Evolutionary conservation across 2,329 filamentous ascomycete species (phyloP), one percentile per base, ranked within the genome.

Genomic region (Cercospora sesami): DNA sequence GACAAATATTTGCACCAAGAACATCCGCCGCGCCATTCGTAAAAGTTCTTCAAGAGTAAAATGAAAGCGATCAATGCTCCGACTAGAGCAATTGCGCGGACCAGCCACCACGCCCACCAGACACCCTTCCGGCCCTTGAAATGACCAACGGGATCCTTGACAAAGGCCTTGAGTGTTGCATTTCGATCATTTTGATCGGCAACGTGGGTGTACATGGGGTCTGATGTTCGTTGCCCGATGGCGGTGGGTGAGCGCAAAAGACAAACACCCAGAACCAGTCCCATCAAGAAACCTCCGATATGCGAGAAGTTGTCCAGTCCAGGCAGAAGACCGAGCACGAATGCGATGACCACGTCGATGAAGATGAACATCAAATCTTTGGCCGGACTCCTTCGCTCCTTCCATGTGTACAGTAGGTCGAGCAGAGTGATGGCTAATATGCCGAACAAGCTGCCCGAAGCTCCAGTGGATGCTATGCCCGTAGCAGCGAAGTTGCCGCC

Each of bases 81-180:
- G 7, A 97, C 86, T 62, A 99, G 82, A 26, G 91, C 90, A 0
- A 86, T 92, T 0, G 87, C 91, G 18, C 95, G 87, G 30, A 98
- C 85, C 23, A 97, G 80, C 94, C 94, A 98, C 95, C 95, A 99
- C 5, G 83, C 91, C 95, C 95, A 99, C 95, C 95, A 99, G 7
- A 97, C 84, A 23, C 91, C 91, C 79, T 96, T 97, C 18, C 95
- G 87, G 21, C 92, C 93, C 78, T 94, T 94, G 83, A 98, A 98
- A 81, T 97, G 97, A 5, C 88, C 89, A 0, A 87, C 71, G 0
- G 85, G 85, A 64, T 82, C 76, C 70, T 83, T 84, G 26, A 81
- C 76, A 71, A 87, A 86, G 16, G 75, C 79, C 12, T 76, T 75
- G 1, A 85, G 67, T 26, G 75, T 75, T 4, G 73, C 70, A n/a